These are phyloP conservation scores for Trichoderma guizhouense DNA, from an alignment of 2,329 filamentous ascomycete genomes.

Conservation along the genomic window DNA sequence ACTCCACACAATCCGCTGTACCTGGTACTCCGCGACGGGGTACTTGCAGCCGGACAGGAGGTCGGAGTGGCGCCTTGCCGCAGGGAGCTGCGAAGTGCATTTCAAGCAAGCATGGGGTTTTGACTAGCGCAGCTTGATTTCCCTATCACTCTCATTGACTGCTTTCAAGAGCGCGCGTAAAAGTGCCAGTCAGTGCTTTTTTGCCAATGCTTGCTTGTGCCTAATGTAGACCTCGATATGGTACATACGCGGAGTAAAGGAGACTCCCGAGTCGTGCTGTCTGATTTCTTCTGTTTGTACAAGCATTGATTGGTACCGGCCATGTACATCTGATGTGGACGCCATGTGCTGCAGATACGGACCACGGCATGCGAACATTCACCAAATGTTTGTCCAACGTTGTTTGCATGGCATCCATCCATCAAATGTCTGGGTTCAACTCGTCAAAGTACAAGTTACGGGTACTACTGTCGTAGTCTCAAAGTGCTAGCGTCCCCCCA, in stretches of 20 bases:
- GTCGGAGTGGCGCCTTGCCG: constrained; percentile 4
- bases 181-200: background rate
- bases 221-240: background rate
- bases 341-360: background rate
- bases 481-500: background rate
- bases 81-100: constrained; percentile 3
- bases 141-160: background rate
- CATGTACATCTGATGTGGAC: background rate
- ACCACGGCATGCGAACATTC: background rate
- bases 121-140: background rate
- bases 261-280: background rate
- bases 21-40: background rate
- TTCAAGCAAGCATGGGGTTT: constrained; percentile 9
- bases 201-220: background rate
- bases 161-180: background rate
- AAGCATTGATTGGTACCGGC: background rate
- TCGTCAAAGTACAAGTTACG: background rate
- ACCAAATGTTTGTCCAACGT: background rate
- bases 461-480: background rate
- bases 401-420: background rate
- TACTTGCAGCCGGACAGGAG: background rate
- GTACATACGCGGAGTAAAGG: background rate
- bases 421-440: background rate
- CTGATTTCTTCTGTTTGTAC: background rate
- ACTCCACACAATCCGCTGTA: background rate